Evolutionary conservation across 2,329 filamentous ascomycete genomes (phyloP), one percentile per base, ranked within the genome.

Genomic region (Aspergillus latus): DNA sequence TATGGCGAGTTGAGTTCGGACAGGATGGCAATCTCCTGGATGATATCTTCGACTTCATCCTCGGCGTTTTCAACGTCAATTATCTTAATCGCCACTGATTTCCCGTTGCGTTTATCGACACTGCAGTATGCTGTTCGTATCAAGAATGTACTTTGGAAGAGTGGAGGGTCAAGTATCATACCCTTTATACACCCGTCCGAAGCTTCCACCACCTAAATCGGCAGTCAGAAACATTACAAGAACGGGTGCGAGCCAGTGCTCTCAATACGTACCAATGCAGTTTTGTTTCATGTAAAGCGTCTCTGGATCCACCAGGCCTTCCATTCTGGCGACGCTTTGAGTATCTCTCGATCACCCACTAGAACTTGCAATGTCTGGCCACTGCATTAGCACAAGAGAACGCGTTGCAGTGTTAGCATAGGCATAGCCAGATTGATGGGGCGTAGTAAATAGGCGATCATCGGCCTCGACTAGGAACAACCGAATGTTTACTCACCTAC

Each of bases 41-140:
- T 97, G 67, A 99, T 99, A 76, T 99, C 94, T 78, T 97, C 94
- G 65, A 99, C 93, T 77, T 99, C 94, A 74, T 99, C 94, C 76
- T 99, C 94, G 68, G 94, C 94, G 78, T 94, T 97, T 76, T 99
- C 94, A 64, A 99, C 94, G 69, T 99, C 94, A 73, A 99, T 97
- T 68, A 99, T 83, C 76, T 99, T 99, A 80, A 99, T 99, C 29
- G 94, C 94, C 49, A 99, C 94, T 10, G 93, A 88, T 69, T 96
- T 89, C 37, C 94, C 94, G 15, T 89, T 96, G 50, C 90, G 86
- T 71, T 94, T 96, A 78, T 97, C 93, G 63, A 97, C 90, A 57
- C 89, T 94, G 39, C 32, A 29, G 65, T 26, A 26, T 16, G 42
- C 28, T 51, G 3, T 29, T 26, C 10, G 10, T 16, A 43, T 65